Conservation (phyloP, 2,329 filamentous ascomycete genomes). For the Fusarium pseudoanthophilum region DNA sequence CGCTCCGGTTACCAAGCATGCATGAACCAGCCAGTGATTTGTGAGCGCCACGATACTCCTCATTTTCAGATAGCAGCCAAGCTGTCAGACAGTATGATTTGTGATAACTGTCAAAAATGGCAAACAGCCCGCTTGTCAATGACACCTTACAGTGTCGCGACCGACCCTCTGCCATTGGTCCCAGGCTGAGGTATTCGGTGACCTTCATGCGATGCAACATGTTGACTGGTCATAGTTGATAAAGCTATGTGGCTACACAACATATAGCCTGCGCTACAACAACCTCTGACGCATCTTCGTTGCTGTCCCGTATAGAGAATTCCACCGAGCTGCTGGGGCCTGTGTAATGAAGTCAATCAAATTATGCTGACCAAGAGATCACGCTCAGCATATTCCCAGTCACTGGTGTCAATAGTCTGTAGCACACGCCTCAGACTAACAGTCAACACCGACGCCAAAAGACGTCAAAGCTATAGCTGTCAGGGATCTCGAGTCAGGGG, state of each 20-base stretch:
- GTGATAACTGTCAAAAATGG: constrained; percentile 21
- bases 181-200: not conserved
- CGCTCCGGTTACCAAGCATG: not conserved
- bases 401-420: constrained; percentile 29
- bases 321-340: constrained; percentile 16
- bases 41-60: not conserved
- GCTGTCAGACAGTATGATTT: constrained; percentile 23
- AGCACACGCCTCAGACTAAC: constrained; percentile 22
- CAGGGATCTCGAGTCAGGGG: constrained; percentile 33
- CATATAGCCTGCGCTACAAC: constrained; percentile 5
- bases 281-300: constrained; percentile 7
- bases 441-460: constrained; percentile 25
- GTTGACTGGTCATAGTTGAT: constrained; percentile 24
- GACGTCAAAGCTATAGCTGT: constrained; percentile 23
- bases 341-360: constrained; percentile 28
- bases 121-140: constrained; percentile 8
- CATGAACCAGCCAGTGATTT: constrained; percentile 5
- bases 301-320: constrained; percentile 13
- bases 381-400: constrained; percentile 4
- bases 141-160: constrained; percentile 1
- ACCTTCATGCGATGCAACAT: constrained; percentile 21
- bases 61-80: constrained; percentile 4
- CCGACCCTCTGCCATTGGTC: constrained; percentile 12
- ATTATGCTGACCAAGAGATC: constrained; percentile 13
- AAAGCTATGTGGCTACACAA: constrained; percentile 2